Base-by-base conservation (phyloP, 1,139 yeast genomes). In the Diutina neorugosa region DNA sequence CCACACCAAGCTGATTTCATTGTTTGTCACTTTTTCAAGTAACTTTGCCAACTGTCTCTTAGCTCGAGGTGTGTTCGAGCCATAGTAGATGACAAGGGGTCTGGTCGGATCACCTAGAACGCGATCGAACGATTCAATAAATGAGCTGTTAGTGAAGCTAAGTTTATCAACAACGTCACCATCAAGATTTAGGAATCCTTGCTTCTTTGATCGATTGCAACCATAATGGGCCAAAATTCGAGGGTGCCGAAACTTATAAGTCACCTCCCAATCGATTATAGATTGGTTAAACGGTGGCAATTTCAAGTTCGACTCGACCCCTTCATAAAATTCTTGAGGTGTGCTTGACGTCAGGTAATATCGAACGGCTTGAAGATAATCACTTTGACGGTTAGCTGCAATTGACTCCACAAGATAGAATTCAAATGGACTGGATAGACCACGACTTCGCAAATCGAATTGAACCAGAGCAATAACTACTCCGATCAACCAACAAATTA, bases 1-100 rank as follows among this genome's bases (percentile, higher is more conserved):
- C 85, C 96, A 80, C 2, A 84, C 77, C 63, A 87, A 85, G 55
- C 88, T 74, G 37, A 90, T 65, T 60, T 87, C 86, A 0, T 88
- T 94, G 1, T 70, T 65, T 8, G 68, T 62, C 0, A 96, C 86
- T 54, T 85, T 81, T 50, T 78, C 77, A 56, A 73, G 75, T 54
- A 93, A 67, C 55, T 80, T 77, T 23, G 71, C 65, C 58, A 88
- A 82, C 69, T 84, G 3, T 67, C 69, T 12, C 69, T 69, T 61
- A 89, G 86, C 4, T 69, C 66, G 0, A 63, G 65, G 16, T 80
- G 73, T 3, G 66, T 59, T 4, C 80, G 70, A 57, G 78, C 82
- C 83, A 71, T 86, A 86, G 14, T 74, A 61, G 0, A 68, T 57
- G 54, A 72, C 60, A 16, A 72, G 51, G 0, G 78, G 78, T 2